phyloP scores from a whole-genome alignment of 495 filamentous ascomycete species.

The Penicillium macrosclerotiorum region DNA sequence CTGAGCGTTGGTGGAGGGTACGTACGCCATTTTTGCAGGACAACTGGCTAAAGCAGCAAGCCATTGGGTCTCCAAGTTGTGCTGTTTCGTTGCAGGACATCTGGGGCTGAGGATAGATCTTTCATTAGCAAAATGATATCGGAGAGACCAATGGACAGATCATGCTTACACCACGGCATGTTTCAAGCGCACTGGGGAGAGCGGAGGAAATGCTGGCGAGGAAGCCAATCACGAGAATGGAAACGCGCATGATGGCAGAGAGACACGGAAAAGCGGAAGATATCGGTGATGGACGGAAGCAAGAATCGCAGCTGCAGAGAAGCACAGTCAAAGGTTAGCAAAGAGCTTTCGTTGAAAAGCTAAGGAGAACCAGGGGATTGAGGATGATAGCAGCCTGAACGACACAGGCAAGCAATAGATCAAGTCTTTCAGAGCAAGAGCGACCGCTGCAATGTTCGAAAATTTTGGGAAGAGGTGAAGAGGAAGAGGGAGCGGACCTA shows the following conservation, averaged over 20 bases:
- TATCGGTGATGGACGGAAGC: too few relatives aligned
- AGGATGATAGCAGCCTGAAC: not conserved
- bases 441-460: not conserved
- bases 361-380: not conserved
- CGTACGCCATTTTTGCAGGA: constrained; percentile 10
- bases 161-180: constrained; percentile 10
- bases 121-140: not conserved
- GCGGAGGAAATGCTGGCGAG: constrained; percentile 16
- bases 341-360: not conserved
- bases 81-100: constrained; percentile 2
- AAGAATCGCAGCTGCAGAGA: not conserved
- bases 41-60: constrained; percentile 11
- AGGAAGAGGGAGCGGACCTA: not conserved
- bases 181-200: constrained; percentile 9
- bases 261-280: not conserved
- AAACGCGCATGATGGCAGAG: constrained; percentile 17
- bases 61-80: not conserved
- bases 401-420: not conserved
- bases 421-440: not conserved
- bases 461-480: not conserved
- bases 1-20: not conserved
- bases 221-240: constrained; percentile 15
- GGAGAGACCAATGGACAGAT: not conserved
- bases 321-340: not conserved
- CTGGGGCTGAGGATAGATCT: not conserved